These are phyloP conservation scores for Kazachstania bromeliacearum DNA, from an alignment of 805 yeast species.

Conservation along the genomic window DNA sequence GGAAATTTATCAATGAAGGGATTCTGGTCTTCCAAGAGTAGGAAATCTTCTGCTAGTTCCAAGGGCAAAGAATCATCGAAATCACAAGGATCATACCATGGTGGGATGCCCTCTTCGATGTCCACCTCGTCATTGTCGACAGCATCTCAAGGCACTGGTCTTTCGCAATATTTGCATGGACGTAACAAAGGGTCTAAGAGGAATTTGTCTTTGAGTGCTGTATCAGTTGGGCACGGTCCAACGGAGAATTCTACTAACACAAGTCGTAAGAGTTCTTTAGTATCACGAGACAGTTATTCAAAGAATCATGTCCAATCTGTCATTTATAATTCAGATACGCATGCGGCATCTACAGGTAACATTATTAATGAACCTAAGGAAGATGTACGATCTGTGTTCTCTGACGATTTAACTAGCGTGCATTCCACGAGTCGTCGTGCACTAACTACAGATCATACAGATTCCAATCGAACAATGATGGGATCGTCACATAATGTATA, in stretches of 20 bases:
- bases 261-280: slow-evolving; percentile 3
- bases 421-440: no score
- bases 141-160: background rate
- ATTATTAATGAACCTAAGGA: slow-evolving; percentile 1
- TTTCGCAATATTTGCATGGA: background rate
- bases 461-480: no score
- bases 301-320: slow-evolving; percentile 3
- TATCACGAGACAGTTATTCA: slow-evolving; percentile 1
- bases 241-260: background rate
- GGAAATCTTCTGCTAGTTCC: background rate
- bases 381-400: slow-evolving; percentile 1
- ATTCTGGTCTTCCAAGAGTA: background rate
- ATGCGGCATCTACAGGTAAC: background rate
- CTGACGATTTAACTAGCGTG: background rate
- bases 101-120: no score
- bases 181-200: background rate
- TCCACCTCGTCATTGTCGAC: no score
- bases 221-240: no score
- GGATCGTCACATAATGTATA: no score
- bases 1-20: no score
- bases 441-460: no score
- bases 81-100: no score
- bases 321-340: background rate
- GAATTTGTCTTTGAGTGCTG: background rate
- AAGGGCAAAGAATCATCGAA: background rate